Percentiles rank a stretch among this genome's conserved stretches.
Conservation (phyloP, 1,284 basidiomycete species). For the Ceratobasidium sp. region DNA sequence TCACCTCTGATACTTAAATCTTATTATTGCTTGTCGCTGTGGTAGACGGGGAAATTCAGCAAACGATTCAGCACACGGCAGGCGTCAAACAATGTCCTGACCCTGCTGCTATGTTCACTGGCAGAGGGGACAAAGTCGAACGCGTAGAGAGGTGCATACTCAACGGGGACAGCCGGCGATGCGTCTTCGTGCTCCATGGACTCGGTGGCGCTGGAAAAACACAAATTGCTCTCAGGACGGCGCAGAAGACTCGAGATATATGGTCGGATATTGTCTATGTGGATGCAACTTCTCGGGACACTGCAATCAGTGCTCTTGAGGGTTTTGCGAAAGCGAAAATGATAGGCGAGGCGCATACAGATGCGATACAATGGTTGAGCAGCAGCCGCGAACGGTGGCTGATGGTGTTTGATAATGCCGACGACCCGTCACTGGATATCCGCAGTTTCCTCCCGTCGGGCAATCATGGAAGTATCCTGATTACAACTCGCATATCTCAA, state of each 20-base stretch:
- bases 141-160: background rate
- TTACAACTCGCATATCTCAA: background rate
- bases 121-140: background rate
- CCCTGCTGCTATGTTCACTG: background rate
- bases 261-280: constrained; percentile 9
- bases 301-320: background rate
- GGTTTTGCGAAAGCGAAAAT: constrained; percentile 1
- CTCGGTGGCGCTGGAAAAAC: constrained; percentile 27
- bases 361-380: constrained; percentile 12
- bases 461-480: background rate
- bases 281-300: constrained; percentile 4
- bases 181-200: constrained; percentile 22
- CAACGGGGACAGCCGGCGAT: background rate
- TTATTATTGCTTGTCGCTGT: background rate
- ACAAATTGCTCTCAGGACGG: background rate
- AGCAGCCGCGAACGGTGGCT: background rate
- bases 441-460: background rate
- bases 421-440: too few relatives aligned
- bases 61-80: background rate
- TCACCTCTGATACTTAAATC: background rate
- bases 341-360: constrained; percentile 1
- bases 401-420: constrained; percentile 19
- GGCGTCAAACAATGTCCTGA: too few relatives aligned
- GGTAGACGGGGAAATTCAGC: constrained; percentile 1
- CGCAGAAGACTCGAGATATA: background rate